Conservation (phyloP, 179 eudicot genomes). For the Beta corolliflora region DNA sequence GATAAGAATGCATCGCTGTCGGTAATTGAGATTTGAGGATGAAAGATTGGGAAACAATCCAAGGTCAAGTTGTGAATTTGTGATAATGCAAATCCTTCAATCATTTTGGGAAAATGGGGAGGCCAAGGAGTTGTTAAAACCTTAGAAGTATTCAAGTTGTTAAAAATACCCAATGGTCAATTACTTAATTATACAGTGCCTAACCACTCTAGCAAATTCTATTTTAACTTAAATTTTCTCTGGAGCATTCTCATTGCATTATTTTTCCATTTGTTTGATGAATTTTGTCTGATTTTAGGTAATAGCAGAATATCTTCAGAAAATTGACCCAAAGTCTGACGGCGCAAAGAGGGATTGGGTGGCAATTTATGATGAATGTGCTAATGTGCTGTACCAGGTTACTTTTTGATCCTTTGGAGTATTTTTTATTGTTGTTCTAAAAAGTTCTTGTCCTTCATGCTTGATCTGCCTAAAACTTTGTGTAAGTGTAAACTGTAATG, state of each 20-base stretch:
- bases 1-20: no score
- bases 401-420: neutral
- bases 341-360: slow-evolving; percentile 99
- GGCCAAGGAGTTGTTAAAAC: no score
- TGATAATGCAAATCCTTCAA: no score
- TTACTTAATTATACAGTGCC: no score
- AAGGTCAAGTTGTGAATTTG: no score
- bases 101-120: no score
- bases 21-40: no score
- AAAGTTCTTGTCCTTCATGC: neutral
- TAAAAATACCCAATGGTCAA: no score
- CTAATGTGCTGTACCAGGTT: slow-evolving; percentile 92
- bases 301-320: slow-evolving; percentile 95
- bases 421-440: neutral
- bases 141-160: no score
- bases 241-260: neutral
- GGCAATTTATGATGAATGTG: slow-evolving; percentile 98
- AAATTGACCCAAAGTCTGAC: slow-evolving; percentile 97
- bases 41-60: no score
- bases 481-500: neutral
- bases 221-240: no score
- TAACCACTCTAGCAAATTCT: no score
- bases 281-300: slow-evolving; percentile 54
- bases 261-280: slow-evolving; percentile 10
- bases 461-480: neutral